Evolutionary conservation across 768 basidiomycete species (phyloP).

Genomic region (Auricularia heimuer): DNA sequence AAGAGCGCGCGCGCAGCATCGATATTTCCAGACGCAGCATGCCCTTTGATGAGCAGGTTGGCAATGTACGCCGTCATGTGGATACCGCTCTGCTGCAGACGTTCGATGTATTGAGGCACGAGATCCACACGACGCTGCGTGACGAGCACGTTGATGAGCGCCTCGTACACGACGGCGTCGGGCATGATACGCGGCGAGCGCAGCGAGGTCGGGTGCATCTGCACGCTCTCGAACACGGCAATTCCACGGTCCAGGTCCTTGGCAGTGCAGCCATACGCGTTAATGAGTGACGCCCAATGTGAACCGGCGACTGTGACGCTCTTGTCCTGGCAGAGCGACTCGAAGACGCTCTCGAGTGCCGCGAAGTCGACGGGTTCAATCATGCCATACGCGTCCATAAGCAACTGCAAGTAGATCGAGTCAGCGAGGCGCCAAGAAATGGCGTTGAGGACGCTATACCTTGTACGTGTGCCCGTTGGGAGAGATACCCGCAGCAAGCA

Average conservation of each 20-base stretch:
- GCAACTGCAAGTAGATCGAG: conserved; percentile 37
- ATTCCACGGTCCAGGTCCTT: conserved; percentile 73
- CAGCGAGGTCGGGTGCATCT: conserved; percentile 37
- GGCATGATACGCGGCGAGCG: conserved; percentile 31
- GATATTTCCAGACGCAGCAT: conserved; percentile 59
- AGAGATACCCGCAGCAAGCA: conserved; percentile 47
- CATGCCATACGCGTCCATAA: conserved; percentile 81
- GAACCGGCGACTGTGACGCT: conserved; percentile 43
- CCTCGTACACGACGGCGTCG: conserved; percentile 84
- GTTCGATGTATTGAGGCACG: conserved; percentile 53
- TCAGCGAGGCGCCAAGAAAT: conserved; percentile 6
- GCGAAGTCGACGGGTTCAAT: conserved; percentile 72
- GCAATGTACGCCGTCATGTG: conserved; percentile 94
- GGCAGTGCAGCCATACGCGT: conserved; percentile 72
- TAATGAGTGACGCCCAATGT: conserved; percentile 81
- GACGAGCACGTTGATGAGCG: conserved; percentile 78
- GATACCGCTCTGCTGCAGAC: conserved; percentile 52
- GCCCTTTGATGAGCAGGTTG: conserved; percentile 61
- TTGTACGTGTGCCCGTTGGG: conserved; percentile 95
- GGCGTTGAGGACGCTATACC: conserved; percentile 28
- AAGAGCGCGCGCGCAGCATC: conserved; percentile 68
- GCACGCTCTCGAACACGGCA: conserved; percentile 65
- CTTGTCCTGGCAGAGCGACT: conserved; percentile 38
- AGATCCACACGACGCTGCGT: conserved; percentile 71
- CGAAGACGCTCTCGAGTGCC: conserved; percentile 64